phyloP scores from a whole-genome alignment of 2,329 filamentous ascomycete genomes.

The Clarireedia paspali region DNA sequence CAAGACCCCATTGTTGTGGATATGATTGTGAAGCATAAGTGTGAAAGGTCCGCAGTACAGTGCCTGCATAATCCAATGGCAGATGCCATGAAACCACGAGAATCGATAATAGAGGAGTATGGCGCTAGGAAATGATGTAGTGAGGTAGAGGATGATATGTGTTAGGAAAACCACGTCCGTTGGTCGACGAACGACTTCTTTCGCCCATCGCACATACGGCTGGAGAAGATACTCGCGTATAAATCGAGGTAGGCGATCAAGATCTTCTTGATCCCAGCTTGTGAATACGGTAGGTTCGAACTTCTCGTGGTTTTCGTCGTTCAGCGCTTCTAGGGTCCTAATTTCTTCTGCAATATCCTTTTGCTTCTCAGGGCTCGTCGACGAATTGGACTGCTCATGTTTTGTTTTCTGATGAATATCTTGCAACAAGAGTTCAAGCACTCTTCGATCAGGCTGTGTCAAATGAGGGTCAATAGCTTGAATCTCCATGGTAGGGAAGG shows the following conservation, averaged over 20 bases:
- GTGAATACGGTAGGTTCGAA: conserved; percentile 22
- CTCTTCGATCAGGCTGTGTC: conserved; percentile 7
- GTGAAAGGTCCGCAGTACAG: conserved; percentile 70
- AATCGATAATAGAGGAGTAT: conserved; percentile 58
- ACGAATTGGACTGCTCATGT: background rate
- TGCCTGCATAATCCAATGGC: conserved; percentile 58
- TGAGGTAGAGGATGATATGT: conserved; percentile 65
- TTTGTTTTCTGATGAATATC: conserved; percentile 1
- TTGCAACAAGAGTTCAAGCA: conserved; percentile 3
- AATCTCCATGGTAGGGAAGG: background rate
- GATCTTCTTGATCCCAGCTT: conserved; percentile 17
- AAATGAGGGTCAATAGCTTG: conserved; percentile 6
- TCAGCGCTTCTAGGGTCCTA: conserved; percentile 6
- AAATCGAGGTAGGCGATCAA: conserved; percentile 13
- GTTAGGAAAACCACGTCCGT: conserved; percentile 72
- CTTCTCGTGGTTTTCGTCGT: conserved; percentile 9
- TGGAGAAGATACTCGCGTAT: conserved; percentile 9
- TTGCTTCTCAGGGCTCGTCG: background rate
- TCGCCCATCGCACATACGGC: conserved; percentile 17
- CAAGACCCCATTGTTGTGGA: conserved; percentile 67
- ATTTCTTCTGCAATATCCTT: conserved; percentile 5
- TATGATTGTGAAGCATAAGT: conserved; percentile 78
- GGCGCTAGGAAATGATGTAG: conserved; percentile 63
- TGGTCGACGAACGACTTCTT: conserved; percentile 17
- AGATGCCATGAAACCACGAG: conserved; percentile 56